phyloP scores from a whole-genome alignment of 1,139 yeast species.

The Yamadazyma buinensis region DNA sequence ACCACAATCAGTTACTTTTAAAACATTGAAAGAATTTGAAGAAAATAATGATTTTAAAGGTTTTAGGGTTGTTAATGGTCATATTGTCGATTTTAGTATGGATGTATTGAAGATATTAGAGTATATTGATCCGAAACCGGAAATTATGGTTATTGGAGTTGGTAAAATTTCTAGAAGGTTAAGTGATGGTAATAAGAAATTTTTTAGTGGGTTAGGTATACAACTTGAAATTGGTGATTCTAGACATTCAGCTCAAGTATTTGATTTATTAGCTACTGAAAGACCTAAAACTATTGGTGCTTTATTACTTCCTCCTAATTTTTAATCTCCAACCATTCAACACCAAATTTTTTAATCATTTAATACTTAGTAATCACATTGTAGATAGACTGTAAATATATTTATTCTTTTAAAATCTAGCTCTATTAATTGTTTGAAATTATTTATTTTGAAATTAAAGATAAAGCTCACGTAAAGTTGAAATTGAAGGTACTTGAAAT shows the following conservation, averaged over 20 bases:
- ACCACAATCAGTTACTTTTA: background rate
- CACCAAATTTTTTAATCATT: too few species aligned
- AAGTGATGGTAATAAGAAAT: constrained; percentile 48
- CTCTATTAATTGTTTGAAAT: too few species aligned
- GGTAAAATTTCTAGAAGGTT: constrained; percentile 63
- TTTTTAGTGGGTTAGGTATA: constrained; percentile 57
- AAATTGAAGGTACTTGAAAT: too few species aligned
- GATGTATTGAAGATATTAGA: constrained; percentile 47
- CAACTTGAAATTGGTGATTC: constrained; percentile 69
- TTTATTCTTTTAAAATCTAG: too few species aligned
- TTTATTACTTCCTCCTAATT: constrained; percentile 65
- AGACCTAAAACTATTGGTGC: constrained; percentile 72
- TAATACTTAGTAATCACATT: too few species aligned
- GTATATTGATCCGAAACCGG: constrained; percentile 73
- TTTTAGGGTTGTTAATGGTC: constrained; percentile 31
- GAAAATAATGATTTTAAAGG: constrained; percentile 10
- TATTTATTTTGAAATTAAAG: too few species aligned
- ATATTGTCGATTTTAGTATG: constrained; percentile 39
- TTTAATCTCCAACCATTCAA: too few species aligned
- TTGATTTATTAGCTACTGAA: constrained; percentile 75
- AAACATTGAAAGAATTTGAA: background rate
- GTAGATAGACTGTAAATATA: too few species aligned
- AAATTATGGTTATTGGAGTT: constrained; percentile 66
- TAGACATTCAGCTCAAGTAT: constrained; percentile 63
- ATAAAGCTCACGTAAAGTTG: too few species aligned